These are phyloP conservation scores for Oryza australiensis DNA, from an alignment of 176 grass and related monocot genomes.

Conservation along the genomic window DNA sequence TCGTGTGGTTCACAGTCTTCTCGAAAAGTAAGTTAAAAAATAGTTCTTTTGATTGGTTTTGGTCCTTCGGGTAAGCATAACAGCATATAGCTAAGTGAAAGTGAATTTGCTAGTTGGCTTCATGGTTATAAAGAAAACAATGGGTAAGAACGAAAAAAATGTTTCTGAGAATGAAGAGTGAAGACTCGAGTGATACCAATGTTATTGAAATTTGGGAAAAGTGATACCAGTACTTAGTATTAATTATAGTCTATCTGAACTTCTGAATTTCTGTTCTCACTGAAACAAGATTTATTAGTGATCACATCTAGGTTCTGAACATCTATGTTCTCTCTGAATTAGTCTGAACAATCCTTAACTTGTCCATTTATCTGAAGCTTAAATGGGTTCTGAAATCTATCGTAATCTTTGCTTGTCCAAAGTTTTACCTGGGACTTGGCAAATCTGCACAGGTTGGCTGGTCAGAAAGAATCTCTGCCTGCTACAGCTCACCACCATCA, in stretches of 20 bases:
- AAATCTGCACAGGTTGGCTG: too few species aligned
- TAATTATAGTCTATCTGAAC: too few species aligned
- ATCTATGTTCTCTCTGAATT: too few species aligned
- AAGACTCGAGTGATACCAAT: not conserved
- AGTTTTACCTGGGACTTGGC: too few species aligned
- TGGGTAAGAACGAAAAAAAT: not conserved
- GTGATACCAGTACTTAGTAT: too few species aligned
- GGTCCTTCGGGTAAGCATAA: not conserved
- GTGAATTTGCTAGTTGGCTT: conserved; percentile 8
- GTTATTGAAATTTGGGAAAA: not conserved
- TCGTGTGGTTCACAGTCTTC: not conserved
- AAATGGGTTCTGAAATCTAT: not conserved
- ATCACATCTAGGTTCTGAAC: too few species aligned
- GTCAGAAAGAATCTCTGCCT: too few species aligned
- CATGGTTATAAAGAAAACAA: conserved; percentile 7
- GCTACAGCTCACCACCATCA: not conserved
- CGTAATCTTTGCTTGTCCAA: too few species aligned
- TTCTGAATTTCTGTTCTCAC: too few species aligned
- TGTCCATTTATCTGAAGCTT: too few species aligned
- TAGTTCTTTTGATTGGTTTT: not conserved
- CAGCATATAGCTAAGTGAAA: not conserved
- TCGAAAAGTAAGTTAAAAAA: not conserved
- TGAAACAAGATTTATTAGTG: too few species aligned
- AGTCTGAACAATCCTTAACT: too few species aligned
- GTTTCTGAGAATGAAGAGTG: not conserved